Evolutionary conservation across 2,329 filamentous ascomycete species (phyloP).

Genomic region (Cadophora luteo-olivacea): DNA sequence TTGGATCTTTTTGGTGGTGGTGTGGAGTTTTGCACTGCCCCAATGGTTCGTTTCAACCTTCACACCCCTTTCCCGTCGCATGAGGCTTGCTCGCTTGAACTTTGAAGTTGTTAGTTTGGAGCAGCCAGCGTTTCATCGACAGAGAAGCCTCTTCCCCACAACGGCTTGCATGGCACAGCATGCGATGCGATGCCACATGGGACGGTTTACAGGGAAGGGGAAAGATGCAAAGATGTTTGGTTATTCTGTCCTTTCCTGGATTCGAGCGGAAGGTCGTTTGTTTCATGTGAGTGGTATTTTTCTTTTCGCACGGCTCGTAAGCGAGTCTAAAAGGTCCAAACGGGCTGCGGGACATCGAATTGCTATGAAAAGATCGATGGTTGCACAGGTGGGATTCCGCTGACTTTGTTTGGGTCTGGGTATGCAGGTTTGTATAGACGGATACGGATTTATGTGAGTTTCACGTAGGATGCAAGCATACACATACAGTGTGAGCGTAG

Average conservation of each 20-base stretch:
- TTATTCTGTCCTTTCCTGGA: neutral
- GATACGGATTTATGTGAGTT: conserved; percentile 10
- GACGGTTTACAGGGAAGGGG: conserved; percentile 1
- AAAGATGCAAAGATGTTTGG: conserved; percentile 3
- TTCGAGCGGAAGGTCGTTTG: neutral
- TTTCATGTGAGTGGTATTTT: conserved; percentile 21
- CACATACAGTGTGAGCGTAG: conserved; percentile 1
- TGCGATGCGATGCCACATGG: conserved; percentile 15
- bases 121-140: conserved; percentile 18
- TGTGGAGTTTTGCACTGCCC: conserved; percentile 12
- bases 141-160: conserved; percentile 16
- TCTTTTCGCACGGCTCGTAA: neutral
- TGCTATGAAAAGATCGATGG: conserved; percentile 5
- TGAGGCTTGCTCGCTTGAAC: conserved; percentile 4
- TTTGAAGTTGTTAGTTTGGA: neutral
- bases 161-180: neutral
- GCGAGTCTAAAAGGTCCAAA: neutral
- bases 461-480: neutral
- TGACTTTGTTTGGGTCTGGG: neutral
- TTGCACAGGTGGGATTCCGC: conserved; percentile 3
- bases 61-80: conserved; percentile 5
- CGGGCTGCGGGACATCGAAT: neutral
- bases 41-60: conserved; percentile 9
- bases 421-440: neutral
- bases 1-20: neutral